Evolutionary conservation across 345 rosid species (phyloP).

Genomic region (Aethionema arabicum): DNA sequence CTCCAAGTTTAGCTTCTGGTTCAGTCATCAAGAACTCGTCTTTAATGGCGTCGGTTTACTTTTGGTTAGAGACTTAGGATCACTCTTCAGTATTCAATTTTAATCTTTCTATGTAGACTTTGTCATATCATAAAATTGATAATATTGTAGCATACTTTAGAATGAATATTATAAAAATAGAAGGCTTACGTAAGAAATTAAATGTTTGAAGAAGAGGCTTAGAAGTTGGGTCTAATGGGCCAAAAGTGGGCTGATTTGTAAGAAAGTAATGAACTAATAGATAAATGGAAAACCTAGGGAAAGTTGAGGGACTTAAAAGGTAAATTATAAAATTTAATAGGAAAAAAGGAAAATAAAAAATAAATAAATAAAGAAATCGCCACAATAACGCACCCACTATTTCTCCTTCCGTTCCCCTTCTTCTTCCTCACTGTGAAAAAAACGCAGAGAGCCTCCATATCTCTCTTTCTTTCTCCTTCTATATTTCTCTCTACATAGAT

Average conservation of each 20-base stretch:
- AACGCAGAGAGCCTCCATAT: slow-evolving; percentile 20
- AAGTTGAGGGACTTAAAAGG: slow-evolving; percentile 2
- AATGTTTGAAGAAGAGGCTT: not conserved
- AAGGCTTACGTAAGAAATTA: not conserved
- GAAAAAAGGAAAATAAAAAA: not conserved
- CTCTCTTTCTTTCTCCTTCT: not conserved
- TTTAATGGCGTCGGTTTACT: too few species aligned
- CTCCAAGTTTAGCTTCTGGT: too few species aligned
- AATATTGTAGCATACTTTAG: too few species aligned
- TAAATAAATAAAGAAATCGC: slow-evolving; percentile 5
- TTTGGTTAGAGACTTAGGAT: too few species aligned
- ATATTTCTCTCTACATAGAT: not conserved
- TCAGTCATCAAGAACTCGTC: too few species aligned
- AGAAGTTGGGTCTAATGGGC: not conserved
- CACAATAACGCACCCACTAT: slow-evolving; percentile 35
- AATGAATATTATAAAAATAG: too few species aligned
- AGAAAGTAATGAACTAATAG: not conserved
- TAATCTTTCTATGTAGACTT: too few species aligned
- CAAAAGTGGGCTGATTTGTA: not conserved
- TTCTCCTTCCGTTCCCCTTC: slow-evolving; percentile 23
- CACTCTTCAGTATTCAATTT: too few species aligned
- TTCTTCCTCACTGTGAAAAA: slow-evolving; percentile 28
- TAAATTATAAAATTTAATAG: not conserved
- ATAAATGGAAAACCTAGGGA: not conserved
- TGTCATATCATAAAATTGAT: too few species aligned